These are phyloP conservation scores for Coffea eugenioides DNA, from an alignment of 257 asterid genomes.

Conservation along the genomic window DNA sequence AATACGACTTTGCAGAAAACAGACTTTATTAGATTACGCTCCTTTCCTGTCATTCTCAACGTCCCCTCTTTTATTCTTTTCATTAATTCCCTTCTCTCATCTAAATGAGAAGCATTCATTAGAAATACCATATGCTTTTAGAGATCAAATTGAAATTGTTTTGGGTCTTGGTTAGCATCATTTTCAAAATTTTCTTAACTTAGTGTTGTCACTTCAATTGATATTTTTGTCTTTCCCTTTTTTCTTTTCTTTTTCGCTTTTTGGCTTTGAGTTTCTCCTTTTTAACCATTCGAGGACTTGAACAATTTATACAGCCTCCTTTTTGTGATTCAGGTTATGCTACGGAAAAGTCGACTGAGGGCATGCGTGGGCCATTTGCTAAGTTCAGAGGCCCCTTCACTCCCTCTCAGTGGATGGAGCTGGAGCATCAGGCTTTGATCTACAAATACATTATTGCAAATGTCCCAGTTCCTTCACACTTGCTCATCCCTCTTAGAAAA, in stretches of 20 bases:
- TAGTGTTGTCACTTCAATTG: background rate
- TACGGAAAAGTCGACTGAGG: constrained; percentile 39
- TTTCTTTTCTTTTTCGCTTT: background rate
- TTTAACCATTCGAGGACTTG: constrained; percentile 3
- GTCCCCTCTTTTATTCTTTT: constrained; percentile 13
- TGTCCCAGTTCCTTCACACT: constrained; percentile 76
- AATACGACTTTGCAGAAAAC: constrained; percentile 3
- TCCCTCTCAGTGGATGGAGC: constrained; percentile 93
- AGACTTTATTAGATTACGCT: constrained; percentile 1
- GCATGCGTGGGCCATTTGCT: constrained; percentile 44
- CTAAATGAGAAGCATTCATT: background rate
- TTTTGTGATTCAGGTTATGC: constrained; percentile 32
- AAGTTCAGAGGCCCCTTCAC: constrained; percentile 74
- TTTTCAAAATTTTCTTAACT: constrained; percentile 1
- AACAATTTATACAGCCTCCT: background rate
- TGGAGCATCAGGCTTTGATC: constrained; percentile 89
- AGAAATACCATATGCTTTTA: background rate
- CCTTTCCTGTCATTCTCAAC: constrained; percentile 14
- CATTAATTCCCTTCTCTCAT: background rate
- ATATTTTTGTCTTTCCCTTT: constrained; percentile 1
- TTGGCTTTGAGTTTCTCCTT: constrained; percentile 7
- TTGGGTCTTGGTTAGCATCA: background rate
- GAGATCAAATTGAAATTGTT: constrained; percentile 1
- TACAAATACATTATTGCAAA: constrained; percentile 76
- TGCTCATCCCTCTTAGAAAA: constrained; percentile 70